Evolutionary conservation across 495 filamentous ascomycete genomes (phyloP), one percentile per base, ranked within the genome.

Genomic region (Delitschia confertaspora): DNA sequence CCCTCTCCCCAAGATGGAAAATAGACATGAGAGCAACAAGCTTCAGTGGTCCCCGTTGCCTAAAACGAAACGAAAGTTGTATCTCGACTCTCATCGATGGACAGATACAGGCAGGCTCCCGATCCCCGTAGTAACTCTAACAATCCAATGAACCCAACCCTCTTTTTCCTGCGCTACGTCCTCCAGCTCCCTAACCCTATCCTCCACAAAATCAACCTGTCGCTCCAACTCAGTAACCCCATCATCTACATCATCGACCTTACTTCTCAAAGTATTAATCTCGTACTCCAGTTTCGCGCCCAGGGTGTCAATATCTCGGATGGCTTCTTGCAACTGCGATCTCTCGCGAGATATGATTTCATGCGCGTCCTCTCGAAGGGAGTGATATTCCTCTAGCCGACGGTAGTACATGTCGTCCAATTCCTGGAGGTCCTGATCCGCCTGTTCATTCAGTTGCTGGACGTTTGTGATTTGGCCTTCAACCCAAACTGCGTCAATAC

Each of bases 201-300:
- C 67, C 66, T 98, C 93, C 16, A 95, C 71, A 38, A 82, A 76
- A 30, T 74, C 68, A 2, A 98, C 87, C 57, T 87, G 82, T 24
- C 75, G 71, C 59, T 82, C 85, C 58, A 93, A 93, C 41, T 91
- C 85, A 13, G 61, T 67, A 7, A 94, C 72, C 0, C 84, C 83
- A 36, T 85, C 79, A 54, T 95, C 89, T 25, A 95, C 82, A 54
- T 98, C 91, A 47, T 83, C 75, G 23, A 95, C 82, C 56, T 85
- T 87, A 14, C 79, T 80, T 35, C 82, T 72, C 17, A 98, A 67
- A 17, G 78, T 82, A 38, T 77, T 75, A 25, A 96, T 75, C 65
- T 98, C 93, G 60, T 98, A 98, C 56, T 98, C 89, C 46, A 98
- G 69, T 69, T 89, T 91, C 16, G 85, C 85, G 4, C 79, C 79